Evolutionary conservation across 2,329 filamentous ascomycete genomes (phyloP).

Genomic region (Dactylellina leptospora): DNA sequence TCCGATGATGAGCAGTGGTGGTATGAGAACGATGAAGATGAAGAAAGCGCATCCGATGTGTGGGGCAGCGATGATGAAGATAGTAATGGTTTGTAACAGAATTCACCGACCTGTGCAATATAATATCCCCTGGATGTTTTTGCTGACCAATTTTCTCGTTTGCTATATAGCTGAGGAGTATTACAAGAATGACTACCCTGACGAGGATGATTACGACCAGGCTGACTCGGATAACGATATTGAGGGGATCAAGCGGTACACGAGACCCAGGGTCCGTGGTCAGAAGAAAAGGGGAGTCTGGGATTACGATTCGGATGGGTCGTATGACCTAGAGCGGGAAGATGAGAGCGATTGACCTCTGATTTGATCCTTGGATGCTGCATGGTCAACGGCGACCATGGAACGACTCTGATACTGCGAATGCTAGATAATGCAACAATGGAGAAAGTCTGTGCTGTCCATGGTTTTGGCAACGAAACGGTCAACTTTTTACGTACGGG

Average conservation of each 20-base stretch:
- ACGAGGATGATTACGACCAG: constrained; percentile 54
- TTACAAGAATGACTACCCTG: constrained; percentile 57
- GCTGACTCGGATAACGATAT: constrained; percentile 54
- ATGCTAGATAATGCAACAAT: no score
- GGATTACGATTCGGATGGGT: constrained; percentile 48
- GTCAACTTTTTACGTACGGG: not conserved
- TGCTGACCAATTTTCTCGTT: constrained; percentile 15
- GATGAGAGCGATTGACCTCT: constrained; percentile 41
- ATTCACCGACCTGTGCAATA: not conserved
- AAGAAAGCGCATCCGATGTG: constrained; percentile 55
- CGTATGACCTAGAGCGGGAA: constrained; percentile 49
- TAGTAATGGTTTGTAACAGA: constrained; percentile 55
- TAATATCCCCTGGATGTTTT: constrained; percentile 2
- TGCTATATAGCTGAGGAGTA: constrained; percentile 55
- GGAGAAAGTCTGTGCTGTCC: constrained; percentile 1
- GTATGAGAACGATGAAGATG: constrained; percentile 56
- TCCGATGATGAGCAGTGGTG: constrained; percentile 57
- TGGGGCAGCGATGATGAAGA: constrained; percentile 57
- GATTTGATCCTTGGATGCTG: constrained; percentile 10
- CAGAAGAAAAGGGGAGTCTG: constrained; percentile 50
- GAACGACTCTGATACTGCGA: no score
- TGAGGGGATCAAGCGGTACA: constrained; percentile 29
- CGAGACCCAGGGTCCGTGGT: constrained; percentile 39
- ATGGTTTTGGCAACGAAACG: not conserved
- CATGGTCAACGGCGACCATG: constrained; percentile 17